phyloP scores from a whole-genome alignment of 1,139 yeast species.

The Scheffersomyces illinoinensis region DNA sequence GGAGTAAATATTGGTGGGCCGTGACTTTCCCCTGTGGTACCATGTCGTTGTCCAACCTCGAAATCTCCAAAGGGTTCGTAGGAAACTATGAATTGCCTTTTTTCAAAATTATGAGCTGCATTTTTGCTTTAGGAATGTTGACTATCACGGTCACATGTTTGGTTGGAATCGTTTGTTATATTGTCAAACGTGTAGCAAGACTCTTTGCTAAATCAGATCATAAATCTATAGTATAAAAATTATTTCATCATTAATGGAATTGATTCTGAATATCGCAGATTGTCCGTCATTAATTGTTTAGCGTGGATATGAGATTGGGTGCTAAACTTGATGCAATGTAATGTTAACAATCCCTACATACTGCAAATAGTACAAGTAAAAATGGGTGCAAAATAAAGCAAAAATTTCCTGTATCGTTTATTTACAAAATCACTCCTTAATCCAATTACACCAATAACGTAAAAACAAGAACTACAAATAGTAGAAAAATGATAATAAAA shows the following conservation, averaged over 20 bases:
- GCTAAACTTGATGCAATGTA: background rate
- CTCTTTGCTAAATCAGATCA: background rate
- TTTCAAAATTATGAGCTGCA: slow-evolving; percentile 60
- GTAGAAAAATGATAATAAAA: background rate
- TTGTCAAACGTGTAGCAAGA: background rate
- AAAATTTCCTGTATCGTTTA: background rate
- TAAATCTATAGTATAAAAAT: background rate
- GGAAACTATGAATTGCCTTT: slow-evolving; percentile 20
- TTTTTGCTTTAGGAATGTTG: slow-evolving; percentile 54
- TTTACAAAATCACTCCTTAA: background rate
- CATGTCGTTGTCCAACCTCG: slow-evolving; percentile 61
- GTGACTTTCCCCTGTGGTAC: slow-evolving; percentile 92
- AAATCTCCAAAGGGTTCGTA: slow-evolving; percentile 45
- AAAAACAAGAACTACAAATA: background rate
- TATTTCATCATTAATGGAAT: too few species aligned
- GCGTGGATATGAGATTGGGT: background rate
- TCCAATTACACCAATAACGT: background rate
- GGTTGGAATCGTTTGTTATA: slow-evolving; percentile 17
- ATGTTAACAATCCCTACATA: too few species aligned
- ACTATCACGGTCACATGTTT: slow-evolving; percentile 39
- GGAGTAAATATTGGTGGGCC: slow-evolving; percentile 76
- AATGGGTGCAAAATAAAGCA: too few species aligned
- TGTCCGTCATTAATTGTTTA: background rate
- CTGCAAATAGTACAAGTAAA: too few species aligned
- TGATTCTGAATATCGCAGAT: background rate